A percentile compares a stretch with the other conserved stretches of the same genome.
phyloP scores from a whole-genome alignment of 2,329 filamentous ascomycete species.

The Xylaria sp. region DNA sequence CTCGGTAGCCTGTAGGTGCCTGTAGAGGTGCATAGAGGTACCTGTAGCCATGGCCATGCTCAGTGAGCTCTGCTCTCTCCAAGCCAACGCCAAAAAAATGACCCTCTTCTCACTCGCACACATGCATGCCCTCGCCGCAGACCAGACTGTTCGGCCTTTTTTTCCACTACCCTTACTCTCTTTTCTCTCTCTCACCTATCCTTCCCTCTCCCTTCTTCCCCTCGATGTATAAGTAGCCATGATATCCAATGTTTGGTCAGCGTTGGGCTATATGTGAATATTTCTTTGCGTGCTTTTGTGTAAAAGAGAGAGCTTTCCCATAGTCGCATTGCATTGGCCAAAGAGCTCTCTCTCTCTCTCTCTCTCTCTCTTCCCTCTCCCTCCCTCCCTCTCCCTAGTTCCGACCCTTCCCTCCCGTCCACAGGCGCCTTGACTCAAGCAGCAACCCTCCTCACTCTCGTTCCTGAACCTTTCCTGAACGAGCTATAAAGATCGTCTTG shows the following conservation, averaged over 20 bases:
- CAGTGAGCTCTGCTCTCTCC: slow-evolving; percentile 23
- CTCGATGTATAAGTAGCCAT: slow-evolving; percentile 43
- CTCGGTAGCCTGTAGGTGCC: neutral
- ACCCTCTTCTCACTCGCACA: slow-evolving; percentile 38
- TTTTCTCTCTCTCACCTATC: slow-evolving; percentile 34
- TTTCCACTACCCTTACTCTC: slow-evolving; percentile 32
- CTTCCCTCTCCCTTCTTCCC: slow-evolving; percentile 18
- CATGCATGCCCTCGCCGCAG: slow-evolving; percentile 32
- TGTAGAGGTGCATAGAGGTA: neutral
- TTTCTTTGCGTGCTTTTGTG: slow-evolving; percentile 49
- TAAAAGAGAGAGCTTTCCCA: slow-evolving; percentile 43
- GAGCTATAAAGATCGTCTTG: slow-evolving; percentile 14
- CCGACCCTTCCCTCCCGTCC: slow-evolving; percentile 18
- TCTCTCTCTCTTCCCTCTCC: neutral
- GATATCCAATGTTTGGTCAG: slow-evolving; percentile 41
- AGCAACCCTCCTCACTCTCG: slow-evolving; percentile 18
- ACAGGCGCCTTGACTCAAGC: slow-evolving; percentile 38
- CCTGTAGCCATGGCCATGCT: no score
- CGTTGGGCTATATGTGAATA: slow-evolving; percentile 43
- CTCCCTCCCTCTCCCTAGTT: slow-evolving; percentile 1
- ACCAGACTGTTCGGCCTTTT: slow-evolving; percentile 37
- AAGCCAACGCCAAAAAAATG: slow-evolving; percentile 41
- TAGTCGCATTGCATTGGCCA: slow-evolving; percentile 47
- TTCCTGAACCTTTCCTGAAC: slow-evolving; percentile 31
- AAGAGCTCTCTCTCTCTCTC: slow-evolving; percentile 43